Conservation (phyloP, 768 basidiomycete genomes). For the Kwoniella botswanensis region DNA sequence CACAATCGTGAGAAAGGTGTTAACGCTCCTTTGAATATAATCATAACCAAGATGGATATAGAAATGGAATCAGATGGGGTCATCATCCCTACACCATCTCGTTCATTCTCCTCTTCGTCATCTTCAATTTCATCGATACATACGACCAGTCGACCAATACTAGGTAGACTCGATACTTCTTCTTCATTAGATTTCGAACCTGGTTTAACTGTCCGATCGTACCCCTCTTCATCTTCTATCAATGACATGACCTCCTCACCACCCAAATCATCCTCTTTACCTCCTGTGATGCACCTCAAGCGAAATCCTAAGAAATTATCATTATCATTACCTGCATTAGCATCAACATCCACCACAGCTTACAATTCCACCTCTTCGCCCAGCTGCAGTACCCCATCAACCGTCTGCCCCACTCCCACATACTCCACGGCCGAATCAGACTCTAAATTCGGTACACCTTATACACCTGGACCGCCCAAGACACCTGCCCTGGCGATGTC, state of each 20-base stretch:
- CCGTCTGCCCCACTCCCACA: slow-evolving; percentile 25
- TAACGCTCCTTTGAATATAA: not conserved
- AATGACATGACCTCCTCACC: slow-evolving; percentile 15
- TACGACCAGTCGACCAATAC: not conserved
- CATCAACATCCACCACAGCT: not conserved
- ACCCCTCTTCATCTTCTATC: slow-evolving; percentile 9
- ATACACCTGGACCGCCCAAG: slow-evolving; percentile 48
- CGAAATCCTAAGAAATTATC: slow-evolving; percentile 31
- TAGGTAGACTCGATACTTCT: slow-evolving; percentile 6
- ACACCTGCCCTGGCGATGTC: slow-evolving; percentile 46
- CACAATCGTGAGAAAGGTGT: slow-evolving; percentile 10
- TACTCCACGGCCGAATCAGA: slow-evolving; percentile 6
- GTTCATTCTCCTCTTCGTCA: not conserved
- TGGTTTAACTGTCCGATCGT: not conserved
- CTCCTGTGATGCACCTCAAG: slow-evolving; percentile 18
- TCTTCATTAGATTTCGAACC: slow-evolving; percentile 12
- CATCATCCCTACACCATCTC: not conserved
- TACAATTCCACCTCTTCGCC: not conserved
- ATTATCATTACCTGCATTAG: slow-evolving; percentile 16
- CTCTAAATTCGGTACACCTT: slow-evolving; percentile 33
- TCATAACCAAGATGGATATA: slow-evolving; percentile 9
- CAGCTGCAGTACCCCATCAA: slow-evolving; percentile 15
- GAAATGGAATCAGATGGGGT: slow-evolving; percentile 6
- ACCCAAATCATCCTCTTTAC: slow-evolving; percentile 8
- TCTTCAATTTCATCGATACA: not conserved